phyloP scores from a whole-genome alignment of 768 basidiomycete species.

The Strobilomyces confusus region DNA sequence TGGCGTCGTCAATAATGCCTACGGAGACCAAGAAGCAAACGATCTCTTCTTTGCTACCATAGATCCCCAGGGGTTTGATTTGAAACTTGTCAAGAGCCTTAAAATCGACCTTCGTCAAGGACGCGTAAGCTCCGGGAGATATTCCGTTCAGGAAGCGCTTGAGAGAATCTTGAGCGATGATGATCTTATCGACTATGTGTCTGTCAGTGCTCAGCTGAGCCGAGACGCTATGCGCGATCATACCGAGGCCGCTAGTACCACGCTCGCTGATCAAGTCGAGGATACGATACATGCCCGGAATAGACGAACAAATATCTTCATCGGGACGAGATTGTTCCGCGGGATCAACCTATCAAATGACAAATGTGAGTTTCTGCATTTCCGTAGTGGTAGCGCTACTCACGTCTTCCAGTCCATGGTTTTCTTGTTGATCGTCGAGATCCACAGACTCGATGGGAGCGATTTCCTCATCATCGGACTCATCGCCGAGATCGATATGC shows the following conservation, averaged over 20 bases:
- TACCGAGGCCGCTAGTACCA: constrained; percentile 51
- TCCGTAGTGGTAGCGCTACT: neutral
- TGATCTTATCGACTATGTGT: constrained; percentile 54
- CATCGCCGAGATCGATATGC: constrained; percentile 13
- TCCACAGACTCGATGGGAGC: constrained; percentile 11
- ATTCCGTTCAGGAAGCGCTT: constrained; percentile 44
- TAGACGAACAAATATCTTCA: constrained; percentile 25
- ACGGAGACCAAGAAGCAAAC: constrained; percentile 41
- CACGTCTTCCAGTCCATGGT: constrained; percentile 16
- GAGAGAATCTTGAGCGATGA: constrained; percentile 53
- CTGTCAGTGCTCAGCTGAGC: neutral
- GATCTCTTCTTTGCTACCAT: constrained; percentile 52
- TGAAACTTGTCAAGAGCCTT: constrained; percentile 42
- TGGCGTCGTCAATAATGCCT: constrained; percentile 33
- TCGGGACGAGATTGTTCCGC: constrained; percentile 12
- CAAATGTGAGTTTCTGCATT: neutral
- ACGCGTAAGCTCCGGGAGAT: constrained; percentile 48
- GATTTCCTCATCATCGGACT: constrained; percentile 14
- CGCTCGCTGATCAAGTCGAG: constrained; percentile 51
- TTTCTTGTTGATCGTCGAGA: constrained; percentile 8
- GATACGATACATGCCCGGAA: constrained; percentile 48
- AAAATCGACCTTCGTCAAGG: constrained; percentile 57
- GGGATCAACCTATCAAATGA: constrained; percentile 14
- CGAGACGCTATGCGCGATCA: neutral
- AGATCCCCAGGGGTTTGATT: constrained; percentile 51